Percentiles rank a stretch among this genome's conserved stretches.
Evolutionary conservation across 345 rosid species (phyloP).

Genomic region (Linum lewisii): DNA sequence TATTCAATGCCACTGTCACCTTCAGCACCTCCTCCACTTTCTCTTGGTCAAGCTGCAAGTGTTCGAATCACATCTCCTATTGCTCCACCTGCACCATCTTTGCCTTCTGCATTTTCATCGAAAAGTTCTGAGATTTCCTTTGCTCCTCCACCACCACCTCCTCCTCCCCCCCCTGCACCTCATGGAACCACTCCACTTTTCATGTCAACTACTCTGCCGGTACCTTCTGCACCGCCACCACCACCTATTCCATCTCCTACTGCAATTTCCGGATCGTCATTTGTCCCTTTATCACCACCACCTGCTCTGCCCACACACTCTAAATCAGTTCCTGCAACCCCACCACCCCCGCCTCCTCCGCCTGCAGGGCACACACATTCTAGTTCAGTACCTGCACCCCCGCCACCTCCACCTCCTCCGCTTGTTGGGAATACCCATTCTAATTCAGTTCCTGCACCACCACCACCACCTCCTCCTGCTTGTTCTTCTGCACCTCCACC

Average conservation of each 20-base stretch:
- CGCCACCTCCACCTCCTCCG: constrained; percentile 9
- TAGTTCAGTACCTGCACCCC: constrained; percentile 7
- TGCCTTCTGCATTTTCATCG: constrained; percentile 6
- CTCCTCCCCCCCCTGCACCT: too few species aligned
- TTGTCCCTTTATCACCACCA: constrained; percentile 13
- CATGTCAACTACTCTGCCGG: too few species aligned
- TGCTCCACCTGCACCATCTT: constrained; percentile 13
- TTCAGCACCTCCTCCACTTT: constrained; percentile 30
- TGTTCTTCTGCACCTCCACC: constrained; percentile 33
- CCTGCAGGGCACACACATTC: constrained; percentile 14
- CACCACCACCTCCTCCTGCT: constrained; percentile 38
- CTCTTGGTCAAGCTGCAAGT: constrained; percentile 12
- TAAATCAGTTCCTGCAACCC: too few species aligned
- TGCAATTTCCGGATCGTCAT: too few species aligned
- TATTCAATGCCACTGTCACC: constrained; percentile 23
- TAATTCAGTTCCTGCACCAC: constrained; percentile 19
- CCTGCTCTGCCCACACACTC: too few species aligned
- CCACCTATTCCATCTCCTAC: too few species aligned
- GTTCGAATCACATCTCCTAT: background rate
- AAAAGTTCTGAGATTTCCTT: background rate
- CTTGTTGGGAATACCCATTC: constrained; percentile 15
- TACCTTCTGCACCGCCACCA: constrained; percentile 12
- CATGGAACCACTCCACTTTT: too few species aligned
- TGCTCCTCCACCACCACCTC: constrained; percentile 18
- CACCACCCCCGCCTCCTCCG: too few species aligned